Conservation (phyloP, 768 basidiomycete genomes). For the Lentinula sp. region DNA sequence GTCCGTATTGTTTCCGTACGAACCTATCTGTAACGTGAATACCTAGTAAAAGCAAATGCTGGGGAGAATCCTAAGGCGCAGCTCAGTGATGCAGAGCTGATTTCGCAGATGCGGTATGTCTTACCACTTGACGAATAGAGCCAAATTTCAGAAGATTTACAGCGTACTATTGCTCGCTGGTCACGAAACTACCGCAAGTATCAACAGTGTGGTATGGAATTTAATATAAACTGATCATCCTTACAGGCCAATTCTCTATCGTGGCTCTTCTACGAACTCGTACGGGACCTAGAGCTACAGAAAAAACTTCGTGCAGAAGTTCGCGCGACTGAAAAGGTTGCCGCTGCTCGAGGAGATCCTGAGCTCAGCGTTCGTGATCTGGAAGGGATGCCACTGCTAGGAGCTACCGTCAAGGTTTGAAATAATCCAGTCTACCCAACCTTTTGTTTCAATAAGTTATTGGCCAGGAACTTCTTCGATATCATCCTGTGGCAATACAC, state of each 20-base stretch:
- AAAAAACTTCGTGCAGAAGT: not conserved
- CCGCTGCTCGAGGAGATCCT: slow-evolving; percentile 12
- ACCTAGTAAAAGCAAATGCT: slow-evolving; percentile 12
- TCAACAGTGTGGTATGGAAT: too few relatives aligned
- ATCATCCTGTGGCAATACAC: slow-evolving; percentile 31
- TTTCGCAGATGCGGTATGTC: slow-evolving; percentile 19
- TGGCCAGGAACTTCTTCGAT: slow-evolving; percentile 39
- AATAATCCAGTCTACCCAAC: not conserved
- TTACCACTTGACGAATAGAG: not conserved
- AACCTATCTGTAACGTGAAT: not conserved
- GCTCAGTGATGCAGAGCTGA: slow-evolving; percentile 19
- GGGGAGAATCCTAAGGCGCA: slow-evolving; percentile 9
- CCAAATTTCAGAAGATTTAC: not conserved
- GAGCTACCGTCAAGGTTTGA: slow-evolving; percentile 39
- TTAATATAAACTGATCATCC: not conserved
- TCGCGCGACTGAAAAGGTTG: not conserved
- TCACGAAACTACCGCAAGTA: not conserved
- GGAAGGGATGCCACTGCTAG: slow-evolving; percentile 43
- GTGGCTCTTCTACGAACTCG: slow-evolving; percentile 1
- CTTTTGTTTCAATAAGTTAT: not conserved
- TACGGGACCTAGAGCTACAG: not conserved
- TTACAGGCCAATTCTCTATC: not conserved
- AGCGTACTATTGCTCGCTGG: not conserved
- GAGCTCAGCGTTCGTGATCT: slow-evolving; percentile 37
- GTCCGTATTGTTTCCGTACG: not conserved